These are phyloP conservation scores for Jacaranda copaia DNA, from an alignment of 257 asterid species.

Conservation along the genomic window DNA sequence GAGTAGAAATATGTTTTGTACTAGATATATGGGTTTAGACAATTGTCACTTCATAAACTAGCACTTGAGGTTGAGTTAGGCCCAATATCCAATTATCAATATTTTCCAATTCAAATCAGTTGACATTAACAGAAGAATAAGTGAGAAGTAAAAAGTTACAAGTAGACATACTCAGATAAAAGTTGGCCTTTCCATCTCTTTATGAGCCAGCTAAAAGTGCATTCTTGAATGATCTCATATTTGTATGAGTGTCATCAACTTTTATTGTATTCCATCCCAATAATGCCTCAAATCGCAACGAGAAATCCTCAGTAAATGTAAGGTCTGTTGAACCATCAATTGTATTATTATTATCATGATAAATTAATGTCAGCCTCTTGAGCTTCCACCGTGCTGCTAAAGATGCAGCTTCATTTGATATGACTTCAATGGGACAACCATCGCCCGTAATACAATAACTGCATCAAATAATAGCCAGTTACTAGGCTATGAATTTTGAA, in stretches of 20 bases:
- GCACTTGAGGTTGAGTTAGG: too few species aligned
- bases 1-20: too few species aligned
- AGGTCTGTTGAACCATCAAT: conserved; percentile 58
- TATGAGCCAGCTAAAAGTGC: conserved; percentile 51
- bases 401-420: conserved; percentile 63
- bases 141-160: neutral
- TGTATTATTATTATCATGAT: conserved; percentile 58
- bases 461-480: conserved; percentile 17
- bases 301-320: conserved; percentile 55
- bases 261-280: conserved; percentile 59
- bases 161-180: conserved; percentile 48
- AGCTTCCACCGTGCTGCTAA: conserved; percentile 70
- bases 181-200: conserved; percentile 56
- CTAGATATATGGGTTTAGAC: too few species aligned
- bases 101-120: too few species aligned
- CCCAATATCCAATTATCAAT: too few species aligned
- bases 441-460: conserved; percentile 66
- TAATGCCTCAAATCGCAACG: conserved; percentile 52
- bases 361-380: conserved; percentile 53
- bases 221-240: conserved; percentile 46
- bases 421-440: conserved; percentile 71
- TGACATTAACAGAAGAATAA: neutral
- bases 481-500: neutral
- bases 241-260: conserved; percentile 42
- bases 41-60: too few species aligned